Base-by-base conservation (phyloP, 2,329 filamentous ascomycete genomes). In the Penicillium crustosum region DNA sequence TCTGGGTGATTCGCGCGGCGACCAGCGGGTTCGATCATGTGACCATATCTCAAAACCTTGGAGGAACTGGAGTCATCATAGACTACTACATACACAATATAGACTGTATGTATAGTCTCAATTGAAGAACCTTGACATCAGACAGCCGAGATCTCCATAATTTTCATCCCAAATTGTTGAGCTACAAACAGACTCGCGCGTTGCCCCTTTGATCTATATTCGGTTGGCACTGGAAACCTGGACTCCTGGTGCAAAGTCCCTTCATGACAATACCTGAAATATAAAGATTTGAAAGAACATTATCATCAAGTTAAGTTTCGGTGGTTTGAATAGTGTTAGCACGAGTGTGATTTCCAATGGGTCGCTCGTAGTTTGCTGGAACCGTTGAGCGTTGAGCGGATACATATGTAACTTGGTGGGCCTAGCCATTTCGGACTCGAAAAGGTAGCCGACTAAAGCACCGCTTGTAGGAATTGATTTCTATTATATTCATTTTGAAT, bases 1-100 rank as follows among this genome's bases (percentile, higher is more conserved):
- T 64, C 63, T 56, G 61, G 67, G 67, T 49, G 66, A 58, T 71
- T 71, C 69, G 62, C 49, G 63, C 51, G 59, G 42, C 53, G 51
- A 59, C 69, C 60, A 67, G 57, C 33, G 51, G 57, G 33, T 70
- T 71, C 69, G 19, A 50, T 60, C 63, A 65, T 21, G 59, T 65
- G 63, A 55, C 44, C 35, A 2, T 44, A 15, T 33, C 31, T 7
- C 6, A 35, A 35, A 45, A 3, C 8, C n/a, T 31, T 21, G n/a
- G 43, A 33, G n/a, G n/a, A 47, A 21, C 29, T 35, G 6, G 19
- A 31, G 25, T 51, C 36, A 51, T 33, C 29, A 12, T 48, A 9
- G 45, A 48, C n/a, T 31, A 9, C 15, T 31, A 9, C 15, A 17
- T 17, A 35, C 1, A 35, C 12, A 33, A 15, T 33, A 21, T 19